Evolutionary conservation across 306 rosid species (phyloP), one percentile per base, ranked within the genome.

Genomic region (Prunus armeniaca): DNA sequence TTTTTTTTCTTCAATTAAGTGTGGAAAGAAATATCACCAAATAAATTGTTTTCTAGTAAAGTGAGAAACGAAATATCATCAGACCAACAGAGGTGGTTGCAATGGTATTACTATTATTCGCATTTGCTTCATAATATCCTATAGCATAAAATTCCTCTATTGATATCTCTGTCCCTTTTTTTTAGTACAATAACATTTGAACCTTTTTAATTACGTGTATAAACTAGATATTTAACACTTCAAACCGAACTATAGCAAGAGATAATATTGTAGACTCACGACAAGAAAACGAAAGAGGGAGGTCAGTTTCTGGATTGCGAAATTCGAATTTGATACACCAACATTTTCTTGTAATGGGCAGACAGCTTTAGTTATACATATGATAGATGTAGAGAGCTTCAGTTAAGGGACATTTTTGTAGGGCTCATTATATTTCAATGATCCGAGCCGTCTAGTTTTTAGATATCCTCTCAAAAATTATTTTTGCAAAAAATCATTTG

Each of bases 401-500:
- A 34, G 1, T 3, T 30, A 30, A 30, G 1, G 5, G 41, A 34
- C 41, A 34, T 34, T 1, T 34, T 34, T 34, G 41, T 34, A 34
- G 8, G 1, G 41, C 41, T 34, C 41, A 34, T 2, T 34, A 34
- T 6, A 34, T 34, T 6, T 0, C 8, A 34, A 34, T 34, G 41
- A 34, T 34, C 8, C 0, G 8, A 34, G 1, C 2, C 6, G 8
- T 34, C 0, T 1, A 5, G 0, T 34, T 34, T 34, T 34, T 34
- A 34, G 8, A 34, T 6, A 34, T 34, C 6, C 0, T 0, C 5
- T 34, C 0, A 0, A 34, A 34, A 34, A 34, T 5, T 0, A 34
- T 34, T 1, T 34, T 0, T 6, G 8, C 0, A 34, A 5, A 34
- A 32, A 34, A 34, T 6, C 0, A 1, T 34, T 6, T 1, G 41